phyloP scores from a whole-genome alignment of 192 early-diverging fungal species.

The Backusella australiensis region DNA sequence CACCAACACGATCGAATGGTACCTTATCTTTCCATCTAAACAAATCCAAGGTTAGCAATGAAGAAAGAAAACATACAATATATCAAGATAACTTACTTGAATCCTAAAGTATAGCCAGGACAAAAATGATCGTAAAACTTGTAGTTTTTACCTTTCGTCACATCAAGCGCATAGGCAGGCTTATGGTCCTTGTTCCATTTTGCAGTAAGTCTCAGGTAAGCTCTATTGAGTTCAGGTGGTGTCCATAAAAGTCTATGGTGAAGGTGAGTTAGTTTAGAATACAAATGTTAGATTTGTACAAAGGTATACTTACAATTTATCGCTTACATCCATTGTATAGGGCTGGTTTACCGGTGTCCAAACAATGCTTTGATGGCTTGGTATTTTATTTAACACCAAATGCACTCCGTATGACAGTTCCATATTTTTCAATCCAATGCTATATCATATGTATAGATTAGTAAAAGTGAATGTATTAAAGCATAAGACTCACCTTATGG shows the following conservation, averaged over 20 bases:
- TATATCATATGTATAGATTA: constrained; percentile 11
- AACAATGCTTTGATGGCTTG: constrained; percentile 54
- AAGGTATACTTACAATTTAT: constrained; percentile 44
- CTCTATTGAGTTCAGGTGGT: constrained; percentile 46
- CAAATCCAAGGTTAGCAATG: neutral
- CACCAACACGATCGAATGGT: constrained; percentile 44
- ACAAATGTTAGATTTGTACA: neutral
- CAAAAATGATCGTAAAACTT: constrained; percentile 53
- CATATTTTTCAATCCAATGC: constrained; percentile 59
- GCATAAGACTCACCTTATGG: constrained; percentile 53
- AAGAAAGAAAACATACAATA: neutral
- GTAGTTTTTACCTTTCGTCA: constrained; percentile 36
- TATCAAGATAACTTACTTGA: constrained; percentile 32
- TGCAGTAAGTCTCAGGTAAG: constrained; percentile 52
- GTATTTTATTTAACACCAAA: constrained; percentile 61
- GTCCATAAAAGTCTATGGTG: constrained; percentile 57
- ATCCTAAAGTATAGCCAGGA: constrained; percentile 36
- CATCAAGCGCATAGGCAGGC: constrained; percentile 42
- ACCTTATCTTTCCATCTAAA: constrained; percentile 47
- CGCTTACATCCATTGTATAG: constrained; percentile 48
- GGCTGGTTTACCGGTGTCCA: constrained; percentile 64
- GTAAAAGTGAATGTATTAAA: neutral
- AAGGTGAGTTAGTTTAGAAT: neutral
- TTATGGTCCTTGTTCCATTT: constrained; percentile 44
- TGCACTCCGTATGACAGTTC: constrained; percentile 55